Conservation (phyloP, 1,139 yeast species). For the Debaryomyces sp. region DNA sequence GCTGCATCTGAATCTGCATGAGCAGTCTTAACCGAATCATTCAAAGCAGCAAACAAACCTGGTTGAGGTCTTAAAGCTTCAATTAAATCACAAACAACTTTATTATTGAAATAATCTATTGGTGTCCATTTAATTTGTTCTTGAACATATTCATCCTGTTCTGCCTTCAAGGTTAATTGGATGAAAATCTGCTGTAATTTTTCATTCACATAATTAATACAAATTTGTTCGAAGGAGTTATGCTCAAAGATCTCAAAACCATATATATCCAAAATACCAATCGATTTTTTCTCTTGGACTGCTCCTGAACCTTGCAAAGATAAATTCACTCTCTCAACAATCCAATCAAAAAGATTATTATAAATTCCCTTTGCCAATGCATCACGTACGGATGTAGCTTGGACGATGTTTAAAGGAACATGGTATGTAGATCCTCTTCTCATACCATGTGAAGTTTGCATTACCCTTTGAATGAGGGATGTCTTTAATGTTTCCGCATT, state of each 20-base stretch:
- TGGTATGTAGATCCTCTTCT: constrained; percentile 92
- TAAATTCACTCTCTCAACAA: constrained; percentile 88
- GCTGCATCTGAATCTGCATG: constrained; percentile 98
- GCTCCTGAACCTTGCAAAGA: constrained; percentile 52
- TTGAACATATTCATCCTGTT: constrained; percentile 94
- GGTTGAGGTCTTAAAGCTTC: constrained; percentile 92
- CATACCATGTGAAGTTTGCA: constrained; percentile 89
- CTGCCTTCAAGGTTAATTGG: constrained; percentile 92
- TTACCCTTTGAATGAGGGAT: constrained; percentile 75
- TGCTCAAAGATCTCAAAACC: constrained; percentile 98
- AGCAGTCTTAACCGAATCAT: constrained; percentile 97
- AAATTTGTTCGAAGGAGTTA: constrained; percentile 94
- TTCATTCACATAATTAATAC: constrained; percentile 96
- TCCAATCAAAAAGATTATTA: constrained; percentile 94
- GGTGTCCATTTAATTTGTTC: constrained; percentile 99
- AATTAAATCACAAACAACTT: constrained; percentile 95
- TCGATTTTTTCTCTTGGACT: constrained; percentile 53
- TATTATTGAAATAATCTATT: constrained; percentile 92
- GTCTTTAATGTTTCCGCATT: constrained; percentile 67
- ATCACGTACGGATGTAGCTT: constrained; percentile 93
- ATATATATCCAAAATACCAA: constrained; percentile 96
- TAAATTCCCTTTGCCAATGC: constrained; percentile 95
- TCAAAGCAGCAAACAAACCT: constrained; percentile 93
- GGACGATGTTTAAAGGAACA: constrained; percentile 88
- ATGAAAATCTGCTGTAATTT: constrained; percentile 96